These are phyloP conservation scores for Torulaspora maleeae DNA, from an alignment of 805 yeast genomes.

Conservation along the genomic window DNA sequence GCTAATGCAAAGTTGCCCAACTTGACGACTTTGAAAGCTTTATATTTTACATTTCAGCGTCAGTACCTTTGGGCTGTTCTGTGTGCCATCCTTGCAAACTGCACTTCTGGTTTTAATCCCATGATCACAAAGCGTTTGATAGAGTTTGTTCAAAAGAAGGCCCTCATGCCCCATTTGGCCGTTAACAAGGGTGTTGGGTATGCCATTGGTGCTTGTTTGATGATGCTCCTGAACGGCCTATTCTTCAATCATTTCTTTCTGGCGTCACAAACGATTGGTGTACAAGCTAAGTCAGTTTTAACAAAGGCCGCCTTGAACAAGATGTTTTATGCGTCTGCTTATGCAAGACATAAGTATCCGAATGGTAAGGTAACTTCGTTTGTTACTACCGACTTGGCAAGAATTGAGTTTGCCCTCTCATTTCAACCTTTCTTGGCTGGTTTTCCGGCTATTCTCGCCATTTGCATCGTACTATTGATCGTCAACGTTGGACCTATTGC, in stretches of 20 bases:
- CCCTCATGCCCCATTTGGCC: conserved; percentile 39
- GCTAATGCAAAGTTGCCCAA: conserved; percentile 28
- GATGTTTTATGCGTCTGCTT: conserved; percentile 55
- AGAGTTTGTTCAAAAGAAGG: conserved; percentile 52
- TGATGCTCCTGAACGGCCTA: conserved; percentile 49
- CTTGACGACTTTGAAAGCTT: conserved; percentile 39
- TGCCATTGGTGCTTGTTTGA: conserved; percentile 60
- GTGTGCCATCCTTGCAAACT: conserved; percentile 47
- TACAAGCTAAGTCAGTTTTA: conserved; percentile 62
- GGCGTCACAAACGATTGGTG: conserved; percentile 59
- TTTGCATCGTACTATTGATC: conserved; percentile 59
- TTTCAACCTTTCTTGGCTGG: conserved; percentile 61
- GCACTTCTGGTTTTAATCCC: conserved; percentile 53
- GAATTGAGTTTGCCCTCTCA: conserved; percentile 72
- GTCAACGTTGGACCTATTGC: conserved; percentile 69
- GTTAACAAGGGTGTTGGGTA: conserved; percentile 67
- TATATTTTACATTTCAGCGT: conserved; percentile 47
- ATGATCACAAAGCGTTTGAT: conserved; percentile 62
- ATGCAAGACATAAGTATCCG: conserved; percentile 56
- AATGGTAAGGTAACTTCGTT: conserved; percentile 69
- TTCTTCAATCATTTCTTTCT: conserved; percentile 61
- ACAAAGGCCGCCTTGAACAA: conserved; percentile 69
- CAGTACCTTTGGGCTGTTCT: conserved; percentile 44
- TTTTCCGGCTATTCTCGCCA: conserved; percentile 59
- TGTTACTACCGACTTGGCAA: conserved; percentile 75